A percentile compares a stretch with the other conserved stretches of the same genome.
Conservation (phyloP, 345 rosid genomes). For the Mangifera indica region DNA sequence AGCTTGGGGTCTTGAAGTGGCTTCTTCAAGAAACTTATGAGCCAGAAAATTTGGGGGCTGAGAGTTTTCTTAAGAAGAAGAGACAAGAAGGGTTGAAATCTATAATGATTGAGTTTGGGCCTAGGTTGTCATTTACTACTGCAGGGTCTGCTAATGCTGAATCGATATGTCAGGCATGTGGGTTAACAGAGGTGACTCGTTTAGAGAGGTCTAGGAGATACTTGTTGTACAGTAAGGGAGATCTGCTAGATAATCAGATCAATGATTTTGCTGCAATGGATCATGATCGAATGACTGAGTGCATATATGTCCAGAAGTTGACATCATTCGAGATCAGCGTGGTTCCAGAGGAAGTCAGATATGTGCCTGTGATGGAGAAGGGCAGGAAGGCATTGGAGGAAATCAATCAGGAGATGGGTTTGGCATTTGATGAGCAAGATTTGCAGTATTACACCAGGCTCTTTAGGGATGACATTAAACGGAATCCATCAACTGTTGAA, state of each 20-base stretch:
- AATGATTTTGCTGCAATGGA: conserved; percentile 73
- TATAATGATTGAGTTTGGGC: conserved; percentile 79
- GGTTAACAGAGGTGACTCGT: conserved; percentile 68
- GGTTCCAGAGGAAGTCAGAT: conserved; percentile 67
- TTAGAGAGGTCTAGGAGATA: conserved; percentile 89
- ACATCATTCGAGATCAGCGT: conserved; percentile 65
- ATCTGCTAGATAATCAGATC: conserved; percentile 51
- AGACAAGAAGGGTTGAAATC: conserved; percentile 54
- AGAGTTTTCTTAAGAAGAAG: conserved; percentile 80
- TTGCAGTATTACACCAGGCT: conserved; percentile 78
- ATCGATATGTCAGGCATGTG: conserved; percentile 78
- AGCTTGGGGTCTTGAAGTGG: conserved; percentile 67
- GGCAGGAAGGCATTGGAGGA: conserved; percentile 85
- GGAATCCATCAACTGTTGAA: conserved; percentile 88
- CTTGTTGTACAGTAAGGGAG: conserved; percentile 58
- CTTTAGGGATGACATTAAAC: conserved; percentile 67
- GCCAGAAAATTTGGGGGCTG: conserved; percentile 72
- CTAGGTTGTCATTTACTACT: conserved; percentile 82
- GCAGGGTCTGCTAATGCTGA: conserved; percentile 96
- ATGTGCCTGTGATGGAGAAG: conserved; percentile 78
- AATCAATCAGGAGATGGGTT: conserved; percentile 87
- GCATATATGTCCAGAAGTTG: conserved; percentile 59
- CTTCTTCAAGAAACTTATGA: conserved; percentile 86
- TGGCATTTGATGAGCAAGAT: conserved; percentile 95
- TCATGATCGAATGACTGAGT: conserved; percentile 91